Base-by-base conservation (phyloP, 1,284 basidiomycete species). In the Trichosporon faecale region DNA sequence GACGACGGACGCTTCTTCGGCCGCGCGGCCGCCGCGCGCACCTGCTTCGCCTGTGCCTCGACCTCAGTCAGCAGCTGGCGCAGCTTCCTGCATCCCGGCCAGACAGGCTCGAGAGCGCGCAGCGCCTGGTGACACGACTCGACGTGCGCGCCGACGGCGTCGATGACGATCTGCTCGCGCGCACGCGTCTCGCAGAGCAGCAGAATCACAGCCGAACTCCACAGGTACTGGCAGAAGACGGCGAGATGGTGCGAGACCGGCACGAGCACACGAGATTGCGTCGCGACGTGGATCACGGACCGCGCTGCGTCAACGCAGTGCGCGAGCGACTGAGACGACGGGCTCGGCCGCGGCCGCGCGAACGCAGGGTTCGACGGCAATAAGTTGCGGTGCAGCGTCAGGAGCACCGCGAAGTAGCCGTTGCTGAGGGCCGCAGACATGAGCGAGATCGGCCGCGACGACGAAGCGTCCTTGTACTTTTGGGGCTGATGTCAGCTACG, bases 221-320 rank as follows among this genome's bases (percentile, higher is more conserved):
- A 95, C 21, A 95, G 87, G 76, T 93, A 92, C 78, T 95, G 93
- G 69, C 94, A 92, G 85, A 93, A 94, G 81, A 95, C 93, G 1
- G 93, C 92, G 44, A 95, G 87, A 80, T 94, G 92, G 78, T 95
- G 93, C 14, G 92, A 93, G 4, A 91, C 88, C 3, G 93, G 92
- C 1, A 95, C 91, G 64, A 91, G 89, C 75, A 91, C 89, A 78
- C 89, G 91, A 83, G 93, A 91, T 16, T 92, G 91, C 49, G 92
- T 90, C 1, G 93, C 93, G 65, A 95, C 88, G 67, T 90, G 89
- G 74, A 95, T 93, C 82, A 80, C 78, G 7, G 81, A 82, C 1
- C 81, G 77, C 49, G 81, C 81, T 4, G 80, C 80, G 27, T 81
- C 81, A 64, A 82, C 79, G 66, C 80, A 81, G 68, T 78, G 76